phyloP scores from a whole-genome alignment of 164 flowering plant genomes.

The Houttuynia cordata region DNA sequence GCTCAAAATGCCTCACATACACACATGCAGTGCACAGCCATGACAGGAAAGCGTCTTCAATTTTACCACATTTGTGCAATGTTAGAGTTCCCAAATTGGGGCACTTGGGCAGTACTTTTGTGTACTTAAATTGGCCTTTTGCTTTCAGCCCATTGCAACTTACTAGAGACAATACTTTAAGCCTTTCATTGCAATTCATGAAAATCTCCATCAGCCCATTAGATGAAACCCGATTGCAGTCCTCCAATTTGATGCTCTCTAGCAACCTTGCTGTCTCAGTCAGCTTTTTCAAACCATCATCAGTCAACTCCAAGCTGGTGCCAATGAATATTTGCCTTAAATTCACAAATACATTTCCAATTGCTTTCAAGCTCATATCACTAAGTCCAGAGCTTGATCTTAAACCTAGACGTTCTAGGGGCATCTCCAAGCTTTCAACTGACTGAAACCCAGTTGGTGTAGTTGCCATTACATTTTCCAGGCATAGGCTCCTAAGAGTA shows the following conservation, averaged over 20 bases:
- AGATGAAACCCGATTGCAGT: slow-evolving; percentile 30
- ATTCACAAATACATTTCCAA: slow-evolving; percentile 18
- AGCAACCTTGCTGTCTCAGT: slow-evolving; percentile 17
- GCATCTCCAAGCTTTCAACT: neutral
- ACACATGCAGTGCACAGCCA: slow-evolving; percentile 42
- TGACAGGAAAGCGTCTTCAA: slow-evolving; percentile 38
- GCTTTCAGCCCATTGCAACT: slow-evolving; percentile 42
- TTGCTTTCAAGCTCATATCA: slow-evolving; percentile 37
- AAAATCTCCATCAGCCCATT: slow-evolving; percentile 30
- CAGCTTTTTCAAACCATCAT: slow-evolving; percentile 36
- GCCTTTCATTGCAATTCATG: slow-evolving; percentile 21
- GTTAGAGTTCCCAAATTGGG: slow-evolving; percentile 32
- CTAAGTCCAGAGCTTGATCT: slow-evolving; percentile 33
- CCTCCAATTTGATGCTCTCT: slow-evolving; percentile 41
- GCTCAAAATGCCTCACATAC: slow-evolving; percentile 34
- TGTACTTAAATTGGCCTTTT: slow-evolving; percentile 12
- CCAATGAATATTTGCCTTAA: slow-evolving; percentile 39
- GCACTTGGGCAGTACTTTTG: slow-evolving; percentile 16
- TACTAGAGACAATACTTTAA: slow-evolving; percentile 39
- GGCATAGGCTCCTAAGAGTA: slow-evolving; percentile 1
- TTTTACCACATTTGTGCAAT: slow-evolving; percentile 37
- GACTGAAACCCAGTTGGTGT: slow-evolving; percentile 4
- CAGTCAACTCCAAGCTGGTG: slow-evolving; percentile 34
- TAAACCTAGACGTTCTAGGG: neutral
- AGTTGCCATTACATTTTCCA: slow-evolving; percentile 4